Conservation (phyloP, 2,329 filamentous ascomycete species). For the Fusarium sp. region DNA sequence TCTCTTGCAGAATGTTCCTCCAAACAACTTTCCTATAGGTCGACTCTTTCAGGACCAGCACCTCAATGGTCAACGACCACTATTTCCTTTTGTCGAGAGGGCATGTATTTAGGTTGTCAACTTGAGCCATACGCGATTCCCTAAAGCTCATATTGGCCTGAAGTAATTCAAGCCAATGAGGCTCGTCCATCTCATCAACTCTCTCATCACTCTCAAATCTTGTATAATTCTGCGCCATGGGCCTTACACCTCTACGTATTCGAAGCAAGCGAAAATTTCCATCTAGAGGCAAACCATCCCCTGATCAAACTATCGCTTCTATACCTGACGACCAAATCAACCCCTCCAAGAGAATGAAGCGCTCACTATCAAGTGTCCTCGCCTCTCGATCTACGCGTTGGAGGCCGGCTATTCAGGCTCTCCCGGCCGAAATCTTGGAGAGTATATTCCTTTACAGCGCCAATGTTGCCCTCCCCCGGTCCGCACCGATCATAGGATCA, state of each 20-base stretch:
- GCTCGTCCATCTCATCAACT: not conserved
- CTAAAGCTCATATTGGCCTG: not conserved
- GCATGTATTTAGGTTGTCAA: not conserved
- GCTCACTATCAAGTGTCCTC: slow-evolving; percentile 45
- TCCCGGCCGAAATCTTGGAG: slow-evolving; percentile 65
- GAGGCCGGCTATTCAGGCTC: slow-evolving; percentile 44
- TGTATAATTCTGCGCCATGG: slow-evolving; percentile 46
- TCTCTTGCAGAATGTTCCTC: not conserved
- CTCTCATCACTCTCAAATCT: not conserved
- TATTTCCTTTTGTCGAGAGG: not conserved
- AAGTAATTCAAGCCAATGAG: not conserved
- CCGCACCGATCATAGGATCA: slow-evolving; percentile 55
- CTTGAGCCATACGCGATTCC: not conserved
- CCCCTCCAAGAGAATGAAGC: slow-evolving; percentile 41
- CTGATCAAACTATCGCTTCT: not conserved
- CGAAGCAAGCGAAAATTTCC: slow-evolving; percentile 60
- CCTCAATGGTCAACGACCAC: not conserved
- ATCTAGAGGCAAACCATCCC: slow-evolving; percentile 19
- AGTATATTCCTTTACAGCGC: slow-evolving; percentile 60
- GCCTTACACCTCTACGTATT: slow-evolving; percentile 59
- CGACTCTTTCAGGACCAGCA: not conserved
- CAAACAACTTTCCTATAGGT: not conserved
- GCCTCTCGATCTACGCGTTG: slow-evolving; percentile 39
- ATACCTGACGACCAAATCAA: not conserved
- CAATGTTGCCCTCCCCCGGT: slow-evolving; percentile 58